Percentiles rank a stretch among this genome's conserved stretches.
Evolutionary conservation across 163 green algal genomes (phyloP).

Genomic region (Volvox carteri): DNA sequence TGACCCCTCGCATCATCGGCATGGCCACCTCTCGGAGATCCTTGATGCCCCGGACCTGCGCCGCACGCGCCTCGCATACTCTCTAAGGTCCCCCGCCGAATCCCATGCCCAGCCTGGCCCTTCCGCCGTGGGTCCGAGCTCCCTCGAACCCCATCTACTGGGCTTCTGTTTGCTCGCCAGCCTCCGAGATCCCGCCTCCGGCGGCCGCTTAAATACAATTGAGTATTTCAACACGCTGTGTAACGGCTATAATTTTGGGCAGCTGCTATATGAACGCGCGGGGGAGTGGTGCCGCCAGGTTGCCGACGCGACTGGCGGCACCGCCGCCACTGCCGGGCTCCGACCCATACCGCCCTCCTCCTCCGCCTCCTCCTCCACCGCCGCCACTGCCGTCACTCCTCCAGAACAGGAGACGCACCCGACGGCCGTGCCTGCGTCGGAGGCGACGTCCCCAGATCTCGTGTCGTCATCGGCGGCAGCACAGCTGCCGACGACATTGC

Average conservation of each 20-base stretch:
- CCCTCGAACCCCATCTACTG: not conserved
- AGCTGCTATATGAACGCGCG: conserved; percentile 21
- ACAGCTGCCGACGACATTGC: not conserved
- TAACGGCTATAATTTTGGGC: conserved; percentile 30
- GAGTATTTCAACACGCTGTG: conserved; percentile 43
- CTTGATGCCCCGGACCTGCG: not conserved
- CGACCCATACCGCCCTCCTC: no score
- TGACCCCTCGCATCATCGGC: not conserved
- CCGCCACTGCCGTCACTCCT: not conserved
- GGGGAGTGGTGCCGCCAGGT: not conserved
- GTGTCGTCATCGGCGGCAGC: no score
- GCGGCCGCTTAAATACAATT: not conserved
- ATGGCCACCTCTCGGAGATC: not conserved
- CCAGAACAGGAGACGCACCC: no score
- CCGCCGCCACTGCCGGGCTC: not conserved
- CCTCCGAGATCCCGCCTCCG: not conserved
- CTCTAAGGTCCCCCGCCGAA: not conserved
- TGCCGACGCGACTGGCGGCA: no score
- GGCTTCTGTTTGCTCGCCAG: conserved; percentile 24
- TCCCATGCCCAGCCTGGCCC: not conserved
- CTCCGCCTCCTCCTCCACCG: not conserved
- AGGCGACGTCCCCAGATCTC: no score
- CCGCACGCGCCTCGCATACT: not conserved
- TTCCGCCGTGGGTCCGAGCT: not conserved
- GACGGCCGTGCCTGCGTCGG: no score